These are phyloP conservation scores for Lactarius psammicola DNA, from an alignment of 768 basidiomycete genomes.

Conservation along the genomic window DNA sequence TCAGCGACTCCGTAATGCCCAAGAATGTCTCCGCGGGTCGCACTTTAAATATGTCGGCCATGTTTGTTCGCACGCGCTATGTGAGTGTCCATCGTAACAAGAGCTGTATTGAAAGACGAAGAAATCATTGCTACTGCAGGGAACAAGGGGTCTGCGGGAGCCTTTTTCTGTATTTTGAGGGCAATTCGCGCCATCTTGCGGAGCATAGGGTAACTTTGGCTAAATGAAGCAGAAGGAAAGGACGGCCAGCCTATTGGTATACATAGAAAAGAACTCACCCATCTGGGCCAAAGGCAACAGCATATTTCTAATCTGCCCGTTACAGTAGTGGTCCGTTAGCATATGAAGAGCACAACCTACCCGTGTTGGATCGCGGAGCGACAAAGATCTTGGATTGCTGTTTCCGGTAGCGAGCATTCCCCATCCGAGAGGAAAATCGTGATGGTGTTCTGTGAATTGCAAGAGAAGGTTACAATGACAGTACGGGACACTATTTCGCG, in stretches of 20 bases:
- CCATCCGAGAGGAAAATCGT: not conserved
- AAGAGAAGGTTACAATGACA: too few relatives aligned
- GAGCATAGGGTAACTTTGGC: constrained; percentile 37
- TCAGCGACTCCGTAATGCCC: constrained; percentile 28
- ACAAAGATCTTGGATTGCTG: constrained; percentile 42
- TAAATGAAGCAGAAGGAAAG: constrained; percentile 58
- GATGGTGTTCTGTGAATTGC: not conserved
- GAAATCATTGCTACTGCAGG: not conserved
- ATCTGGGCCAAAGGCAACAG: constrained; percentile 53
- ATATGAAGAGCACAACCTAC: constrained; percentile 32
- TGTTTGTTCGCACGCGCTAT: not conserved
- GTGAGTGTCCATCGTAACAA: not conserved
- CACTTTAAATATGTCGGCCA: constrained; percentile 37
- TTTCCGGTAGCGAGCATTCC: constrained; percentile 31
- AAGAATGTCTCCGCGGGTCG: constrained; percentile 56
- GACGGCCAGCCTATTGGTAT: constrained; percentile 38
- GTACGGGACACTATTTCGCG: too few relatives aligned
- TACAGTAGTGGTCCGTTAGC: not conserved
- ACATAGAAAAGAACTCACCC: not conserved
- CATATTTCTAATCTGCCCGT: constrained; percentile 44
- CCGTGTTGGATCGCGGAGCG: constrained; percentile 45
- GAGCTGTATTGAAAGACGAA: constrained; percentile 29
- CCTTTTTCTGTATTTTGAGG: constrained; percentile 43
- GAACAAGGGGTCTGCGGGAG: constrained; percentile 41
- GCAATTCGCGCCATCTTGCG: constrained; percentile 53